Evolutionary conservation across 768 basidiomycete genomes (phyloP).

Genomic region (Lentinula edodes): DNA sequence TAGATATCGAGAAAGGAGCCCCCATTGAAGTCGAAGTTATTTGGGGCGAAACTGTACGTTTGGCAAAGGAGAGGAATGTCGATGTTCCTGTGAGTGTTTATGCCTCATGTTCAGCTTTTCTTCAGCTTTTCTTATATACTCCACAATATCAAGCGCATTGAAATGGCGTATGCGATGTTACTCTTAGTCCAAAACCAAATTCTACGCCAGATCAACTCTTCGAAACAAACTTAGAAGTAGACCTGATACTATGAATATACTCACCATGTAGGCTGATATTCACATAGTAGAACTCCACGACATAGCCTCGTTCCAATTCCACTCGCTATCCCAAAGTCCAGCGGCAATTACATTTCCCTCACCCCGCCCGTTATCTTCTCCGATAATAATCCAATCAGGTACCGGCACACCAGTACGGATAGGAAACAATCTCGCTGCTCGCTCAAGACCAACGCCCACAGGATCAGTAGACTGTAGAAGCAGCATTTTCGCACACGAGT

Average conservation of each 20-base stretch:
- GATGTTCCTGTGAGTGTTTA: slow-evolving; percentile 18
- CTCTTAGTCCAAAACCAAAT: slow-evolving; percentile 12
- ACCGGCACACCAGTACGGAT: slow-evolving; percentile 73
- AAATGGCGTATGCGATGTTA: slow-evolving; percentile 7
- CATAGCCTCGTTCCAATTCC: slow-evolving; percentile 42
- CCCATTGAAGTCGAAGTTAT: slow-evolving; percentile 69
- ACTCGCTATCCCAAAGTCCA: slow-evolving; percentile 44
- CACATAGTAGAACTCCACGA: slow-evolving; percentile 29
- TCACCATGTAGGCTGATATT: background rate
- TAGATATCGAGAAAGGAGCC: slow-evolving; percentile 47
- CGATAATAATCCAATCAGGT: slow-evolving; percentile 75
- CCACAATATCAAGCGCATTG: background rate
- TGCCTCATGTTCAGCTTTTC: no score
- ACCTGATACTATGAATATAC: background rate
- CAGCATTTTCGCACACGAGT: slow-evolving; percentile 28
- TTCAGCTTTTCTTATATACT: background rate
- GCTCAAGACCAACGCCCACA: slow-evolving; percentile 48
- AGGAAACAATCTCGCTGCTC: slow-evolving; percentile 69
- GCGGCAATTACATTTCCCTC: slow-evolving; percentile 73
- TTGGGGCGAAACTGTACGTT: slow-evolving; percentile 52
- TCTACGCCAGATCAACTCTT: background rate
- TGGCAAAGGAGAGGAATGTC: slow-evolving; percentile 40
- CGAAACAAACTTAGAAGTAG: background rate
- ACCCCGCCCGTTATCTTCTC: slow-evolving; percentile 50
- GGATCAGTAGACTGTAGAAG: slow-evolving; percentile 57